Evolutionary conservation across 164 flowering plant genomes (phyloP).

Genomic region (Protea cynaroides): DNA sequence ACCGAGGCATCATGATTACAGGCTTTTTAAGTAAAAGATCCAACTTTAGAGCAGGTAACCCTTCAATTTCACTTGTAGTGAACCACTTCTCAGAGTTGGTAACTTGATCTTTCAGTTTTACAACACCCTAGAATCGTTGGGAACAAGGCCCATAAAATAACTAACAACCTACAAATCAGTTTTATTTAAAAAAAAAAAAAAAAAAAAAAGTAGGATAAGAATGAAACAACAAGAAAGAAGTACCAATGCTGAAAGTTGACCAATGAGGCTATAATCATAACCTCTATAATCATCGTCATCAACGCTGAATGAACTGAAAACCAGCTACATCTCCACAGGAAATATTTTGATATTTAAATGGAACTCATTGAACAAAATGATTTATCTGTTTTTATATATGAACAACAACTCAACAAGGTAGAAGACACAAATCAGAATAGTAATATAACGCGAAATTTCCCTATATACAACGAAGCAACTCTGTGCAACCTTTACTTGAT

Average conservation of each 20-base stretch:
- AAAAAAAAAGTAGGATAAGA: slow-evolving; percentile 9
- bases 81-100: slow-evolving; percentile 92
- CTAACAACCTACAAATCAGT: slow-evolving; percentile 49
- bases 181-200: slow-evolving; percentile 4
- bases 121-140: slow-evolving; percentile 50
- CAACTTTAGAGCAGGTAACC: slow-evolving; percentile 90
- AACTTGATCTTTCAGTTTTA: slow-evolving; percentile 73
- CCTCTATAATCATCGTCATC: slow-evolving; percentile 91
- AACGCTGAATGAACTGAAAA: slow-evolving; percentile 61
- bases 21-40: slow-evolving; percentile 85
- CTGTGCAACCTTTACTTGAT: no score
- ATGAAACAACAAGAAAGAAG: neutral
- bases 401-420: no score
- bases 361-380: no score
- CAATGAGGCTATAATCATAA: slow-evolving; percentile 77
- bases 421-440: no score
- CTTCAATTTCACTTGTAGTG: slow-evolving; percentile 77
- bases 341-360: slow-evolving; percentile 1
- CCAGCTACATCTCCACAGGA: slow-evolving; percentile 45
- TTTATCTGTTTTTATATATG: no score
- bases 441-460: no score
- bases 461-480: no score
- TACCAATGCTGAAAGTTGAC: slow-evolving; percentile 76
- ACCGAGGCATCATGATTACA: slow-evolving; percentile 82
- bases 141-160: slow-evolving; percentile 90